phyloP scores from a whole-genome alignment of 108 stramenopile species.

The Discostella stelligeroides region DNA sequence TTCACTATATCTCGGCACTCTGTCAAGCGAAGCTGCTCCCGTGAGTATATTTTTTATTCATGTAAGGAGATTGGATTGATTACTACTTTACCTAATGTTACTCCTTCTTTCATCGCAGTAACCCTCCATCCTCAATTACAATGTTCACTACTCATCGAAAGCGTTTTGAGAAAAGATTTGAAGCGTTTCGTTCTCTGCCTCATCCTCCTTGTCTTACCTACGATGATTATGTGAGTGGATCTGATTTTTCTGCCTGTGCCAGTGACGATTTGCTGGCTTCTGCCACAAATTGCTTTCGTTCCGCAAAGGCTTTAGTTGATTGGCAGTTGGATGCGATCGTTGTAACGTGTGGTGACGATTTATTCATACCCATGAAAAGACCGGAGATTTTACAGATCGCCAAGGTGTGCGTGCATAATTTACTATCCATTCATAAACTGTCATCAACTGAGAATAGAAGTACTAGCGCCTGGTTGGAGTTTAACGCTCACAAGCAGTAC shows the following conservation, averaged over 20 bases:
- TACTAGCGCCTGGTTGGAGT: slow-evolving; percentile 44
- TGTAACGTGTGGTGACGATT: slow-evolving; percentile 23
- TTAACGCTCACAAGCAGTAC: slow-evolving; percentile 52
- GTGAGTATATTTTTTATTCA: not conserved
- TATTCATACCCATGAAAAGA: slow-evolving; percentile 47
- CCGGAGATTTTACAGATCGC: slow-evolving; percentile 52
- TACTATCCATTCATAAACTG: slow-evolving; percentile 66
- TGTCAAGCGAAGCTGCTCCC: slow-evolving; percentile 64
- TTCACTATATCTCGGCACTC: slow-evolving; percentile 68
- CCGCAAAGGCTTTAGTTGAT: slow-evolving; percentile 54
- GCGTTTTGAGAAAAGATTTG: slow-evolving; percentile 75
- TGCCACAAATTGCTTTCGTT: slow-evolving; percentile 63
- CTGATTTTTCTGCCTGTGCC: slow-evolving; percentile 58
- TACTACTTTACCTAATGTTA: not conserved
- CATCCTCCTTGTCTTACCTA: slow-evolving; percentile 73
- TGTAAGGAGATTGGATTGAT: not conserved
- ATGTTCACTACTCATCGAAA: slow-evolving; percentile 65
- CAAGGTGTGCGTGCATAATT: slow-evolving; percentile 77
- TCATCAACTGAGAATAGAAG: slow-evolving; percentile 24
- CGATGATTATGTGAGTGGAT: slow-evolving; percentile 67
- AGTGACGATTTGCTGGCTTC: slow-evolving; percentile 58
- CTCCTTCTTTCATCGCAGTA: not conserved
- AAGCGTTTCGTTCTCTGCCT: slow-evolving; percentile 59
- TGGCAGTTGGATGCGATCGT: slow-evolving; percentile 31
- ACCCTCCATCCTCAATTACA: slow-evolving; percentile 29